Evolutionary conservation across 306 rosid species (phyloP), one percentile per base, ranked within the genome.

Genomic region (Begonia masoniana): DNA sequence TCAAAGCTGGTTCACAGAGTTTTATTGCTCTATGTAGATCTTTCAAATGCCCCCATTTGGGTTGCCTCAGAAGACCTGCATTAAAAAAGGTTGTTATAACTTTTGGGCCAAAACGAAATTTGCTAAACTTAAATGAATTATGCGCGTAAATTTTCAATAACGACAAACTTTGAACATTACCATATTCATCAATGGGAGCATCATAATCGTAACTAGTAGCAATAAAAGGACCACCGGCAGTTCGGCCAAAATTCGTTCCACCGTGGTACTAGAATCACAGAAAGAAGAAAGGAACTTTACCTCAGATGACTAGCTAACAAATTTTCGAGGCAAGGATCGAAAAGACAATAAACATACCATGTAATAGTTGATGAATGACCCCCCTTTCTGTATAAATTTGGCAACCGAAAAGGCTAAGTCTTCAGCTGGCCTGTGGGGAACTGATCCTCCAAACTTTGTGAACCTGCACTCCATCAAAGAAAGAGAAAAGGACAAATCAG

Each of bases 211-310:
- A 91, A 78, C 96, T 91, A 57, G 97, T 85, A 66, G 97, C 77
- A 70, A 91, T 69, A 78, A 91, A 91, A 57, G 97, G 97, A 15
- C 97, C 97, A 45, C 97, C 97, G 5, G 97, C 97, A 13, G 94
- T 78, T 59, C 97, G 97, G 35, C 97, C 97, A 53, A 85, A 91
- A 69, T 91, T 91, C 42, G 97, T 91, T 69, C 97, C 97, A n/a
- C 97, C 97, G 46, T 91, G 97, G 72, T 91, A 91, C 97, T 91
- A 45, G 49, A 45, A 45, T 45, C 49, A 45, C 15, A n/a, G n/a
- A 45, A 10, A 45, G 15, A n/a, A 45, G 6, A 11, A 45, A 0
- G 39, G 39, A 31, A 31, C 39, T 31, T 6, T 2, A 31, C 39
- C 39, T 31, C 39, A 31, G 7, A 31, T 31, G 39, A 31, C 39